Evolutionary conservation across 2,329 filamentous ascomycete genomes (phyloP).

Genomic region (Geosmithia morbida): DNA sequence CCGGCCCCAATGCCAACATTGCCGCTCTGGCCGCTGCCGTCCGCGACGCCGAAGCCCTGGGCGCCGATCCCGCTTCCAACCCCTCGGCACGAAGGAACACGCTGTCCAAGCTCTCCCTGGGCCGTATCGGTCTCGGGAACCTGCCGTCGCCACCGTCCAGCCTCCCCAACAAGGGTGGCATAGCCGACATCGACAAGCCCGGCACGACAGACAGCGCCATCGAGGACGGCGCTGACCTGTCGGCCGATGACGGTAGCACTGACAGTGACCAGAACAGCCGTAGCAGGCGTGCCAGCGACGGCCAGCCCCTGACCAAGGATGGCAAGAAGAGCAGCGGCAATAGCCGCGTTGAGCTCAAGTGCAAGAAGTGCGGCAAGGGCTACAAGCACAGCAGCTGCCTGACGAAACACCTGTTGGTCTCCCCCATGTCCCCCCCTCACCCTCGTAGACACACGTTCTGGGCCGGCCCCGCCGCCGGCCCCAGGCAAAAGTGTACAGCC

Average conservation of each 20-base stretch:
- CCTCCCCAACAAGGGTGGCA: constrained; percentile 24
- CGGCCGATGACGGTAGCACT: constrained; percentile 36
- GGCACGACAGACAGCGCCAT: constrained; percentile 47
- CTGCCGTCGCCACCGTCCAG: constrained; percentile 30
- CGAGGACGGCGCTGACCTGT: constrained; percentile 48
- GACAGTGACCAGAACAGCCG: constrained; percentile 29
- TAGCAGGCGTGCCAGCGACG: constrained; percentile 63
- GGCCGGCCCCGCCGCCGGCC: no score
- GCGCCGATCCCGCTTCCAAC: constrained; percentile 44
- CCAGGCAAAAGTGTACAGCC: neutral
- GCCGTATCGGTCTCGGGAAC: constrained; percentile 37
- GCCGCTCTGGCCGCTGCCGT: constrained; percentile 62
- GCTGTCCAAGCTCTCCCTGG: constrained; percentile 43
- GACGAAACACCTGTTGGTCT: constrained; percentile 98
- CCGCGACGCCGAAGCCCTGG: constrained; percentile 43
- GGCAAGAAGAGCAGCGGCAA: constrained; percentile 58
- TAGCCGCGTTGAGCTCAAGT: constrained; percentile 75
- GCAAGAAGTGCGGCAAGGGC: constrained; percentile 96
- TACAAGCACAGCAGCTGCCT: constrained; percentile 99
- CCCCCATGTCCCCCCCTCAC: constrained; percentile 27
- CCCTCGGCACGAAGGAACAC: constrained; percentile 21
- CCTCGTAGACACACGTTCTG: neutral
- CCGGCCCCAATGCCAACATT: constrained; percentile 55
- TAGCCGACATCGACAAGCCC: constrained; percentile 32
- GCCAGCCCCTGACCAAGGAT: constrained; percentile 64